Conservation (phyloP, 2,329 filamentous ascomycete species). For the Cercospora zeae-maydis region DNA sequence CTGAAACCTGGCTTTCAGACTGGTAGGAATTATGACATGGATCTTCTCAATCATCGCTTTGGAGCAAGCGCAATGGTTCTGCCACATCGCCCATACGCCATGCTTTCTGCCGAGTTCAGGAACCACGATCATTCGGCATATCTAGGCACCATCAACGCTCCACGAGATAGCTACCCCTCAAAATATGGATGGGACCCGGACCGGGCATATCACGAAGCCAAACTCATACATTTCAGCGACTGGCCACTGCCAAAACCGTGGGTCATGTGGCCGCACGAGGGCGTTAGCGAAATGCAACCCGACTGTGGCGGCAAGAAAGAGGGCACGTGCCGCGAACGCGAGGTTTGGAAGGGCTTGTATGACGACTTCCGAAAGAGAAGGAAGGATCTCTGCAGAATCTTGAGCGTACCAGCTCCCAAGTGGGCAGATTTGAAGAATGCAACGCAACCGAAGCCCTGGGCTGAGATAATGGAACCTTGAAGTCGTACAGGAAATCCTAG, state of each 20-base stretch:
- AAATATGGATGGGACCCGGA: conserved; percentile 57
- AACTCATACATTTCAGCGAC: conserved; percentile 67
- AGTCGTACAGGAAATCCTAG: background rate
- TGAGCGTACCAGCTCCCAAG: conserved; percentile 32
- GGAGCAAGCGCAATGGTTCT: conserved; percentile 58
- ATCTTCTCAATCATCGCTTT: conserved; percentile 60
- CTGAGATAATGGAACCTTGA: conserved; percentile 1
- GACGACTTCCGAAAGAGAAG: conserved; percentile 44
- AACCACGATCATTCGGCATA: conserved; percentile 50
- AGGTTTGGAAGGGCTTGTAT: conserved; percentile 46
- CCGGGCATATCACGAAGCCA: conserved; percentile 56
- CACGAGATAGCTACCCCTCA: conserved; percentile 39
- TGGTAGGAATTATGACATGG: conserved; percentile 32
- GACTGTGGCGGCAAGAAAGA: conserved; percentile 37
- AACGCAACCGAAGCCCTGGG: conserved; percentile 11
- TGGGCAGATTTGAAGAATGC: conserved; percentile 26
- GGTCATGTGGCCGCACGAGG: conserved; percentile 47
- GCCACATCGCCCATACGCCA: conserved; percentile 60
- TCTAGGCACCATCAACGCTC: conserved; percentile 48
- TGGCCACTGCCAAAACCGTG: conserved; percentile 67
- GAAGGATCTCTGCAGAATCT: conserved; percentile 40
- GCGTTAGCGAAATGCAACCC: conserved; percentile 45
- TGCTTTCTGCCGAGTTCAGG: conserved; percentile 63
- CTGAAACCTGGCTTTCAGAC: conserved; percentile 43
- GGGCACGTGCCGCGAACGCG: conserved; percentile 36